Evolutionary conservation across 106 monocot genomes (phyloP).

Genomic region (Dendrobium huoshanense): DNA sequence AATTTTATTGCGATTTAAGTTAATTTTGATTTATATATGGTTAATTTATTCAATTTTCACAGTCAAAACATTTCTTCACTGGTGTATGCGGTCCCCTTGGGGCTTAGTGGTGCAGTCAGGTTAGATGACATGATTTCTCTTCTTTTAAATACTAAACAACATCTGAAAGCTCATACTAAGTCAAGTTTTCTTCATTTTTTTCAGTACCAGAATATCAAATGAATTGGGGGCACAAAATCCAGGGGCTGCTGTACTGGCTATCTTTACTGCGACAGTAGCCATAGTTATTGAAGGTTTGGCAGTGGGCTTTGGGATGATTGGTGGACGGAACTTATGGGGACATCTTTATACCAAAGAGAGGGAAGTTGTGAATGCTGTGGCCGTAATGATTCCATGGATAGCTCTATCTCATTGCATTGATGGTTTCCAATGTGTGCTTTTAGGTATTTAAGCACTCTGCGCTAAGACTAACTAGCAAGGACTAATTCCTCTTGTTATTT

Average conservation of each 20-base stretch:
- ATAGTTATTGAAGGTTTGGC: slow-evolving; percentile 11
- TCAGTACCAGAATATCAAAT: slow-evolving; percentile 36
- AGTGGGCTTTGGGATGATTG: slow-evolving; percentile 6
- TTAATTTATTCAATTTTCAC: slow-evolving; percentile 1
- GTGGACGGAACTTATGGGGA: slow-evolving; percentile 21
- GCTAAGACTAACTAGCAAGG: no score
- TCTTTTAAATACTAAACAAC: not conserved
- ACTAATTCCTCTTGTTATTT: no score
- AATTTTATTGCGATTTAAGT: not conserved
- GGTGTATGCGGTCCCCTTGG: slow-evolving; percentile 14
- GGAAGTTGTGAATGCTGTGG: slow-evolving; percentile 25
- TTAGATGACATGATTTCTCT: not conserved
- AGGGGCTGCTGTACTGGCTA: slow-evolving; percentile 17
- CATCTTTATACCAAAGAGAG: slow-evolving; percentile 30
- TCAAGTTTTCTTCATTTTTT: not conserved
- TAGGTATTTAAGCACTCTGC: slow-evolving; percentile 15
- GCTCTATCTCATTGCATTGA: slow-evolving; percentile 22
- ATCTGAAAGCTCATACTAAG: no score
- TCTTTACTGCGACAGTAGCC: slow-evolving; percentile 4
- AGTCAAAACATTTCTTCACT: slow-evolving; percentile 29
- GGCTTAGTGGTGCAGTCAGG: slow-evolving; percentile 18
- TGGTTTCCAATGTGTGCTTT: slow-evolving; percentile 26
- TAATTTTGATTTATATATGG: not conserved
- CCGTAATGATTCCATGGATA: slow-evolving; percentile 27
- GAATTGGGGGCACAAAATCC: slow-evolving; percentile 32